A percentile compares a stretch with the other conserved stretches of the same genome.
Conservation (phyloP, 2,329 filamentous ascomycete species). For the Fusarium hainanense region DNA sequence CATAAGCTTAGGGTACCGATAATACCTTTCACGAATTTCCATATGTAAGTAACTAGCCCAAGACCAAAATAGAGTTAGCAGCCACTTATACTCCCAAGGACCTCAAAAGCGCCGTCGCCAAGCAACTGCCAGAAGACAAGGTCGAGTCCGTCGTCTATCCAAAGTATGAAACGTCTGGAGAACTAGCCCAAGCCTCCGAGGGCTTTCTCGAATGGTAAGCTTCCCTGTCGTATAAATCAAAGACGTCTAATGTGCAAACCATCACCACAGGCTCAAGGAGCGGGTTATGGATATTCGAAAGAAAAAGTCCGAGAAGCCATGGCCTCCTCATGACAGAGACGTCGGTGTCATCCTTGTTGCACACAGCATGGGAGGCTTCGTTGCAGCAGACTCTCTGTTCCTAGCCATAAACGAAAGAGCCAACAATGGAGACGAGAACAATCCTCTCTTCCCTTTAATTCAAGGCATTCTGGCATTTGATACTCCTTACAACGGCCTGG, state of each 20-base stretch:
- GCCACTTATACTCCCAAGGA: conserved; percentile 53
- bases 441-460: conserved; percentile 80
- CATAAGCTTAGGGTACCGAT: conserved; percentile 67
- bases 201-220: conserved; percentile 61
- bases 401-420: conserved; percentile 74
- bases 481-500: conserved; percentile 80
- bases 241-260: background rate
- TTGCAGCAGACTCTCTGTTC: conserved; percentile 84
- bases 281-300: conserved; percentile 82
- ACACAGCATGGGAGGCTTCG: conserved; percentile 89
- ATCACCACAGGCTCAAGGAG: conserved; percentile 74
- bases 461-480: conserved; percentile 86
- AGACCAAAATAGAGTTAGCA: accelerated
- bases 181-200: conserved; percentile 63
- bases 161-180: conserved; percentile 77
- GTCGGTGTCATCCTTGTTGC: conserved; percentile 84
- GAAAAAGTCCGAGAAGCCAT: conserved; percentile 74
- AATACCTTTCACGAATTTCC: conserved; percentile 77
- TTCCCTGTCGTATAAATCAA: background rate
- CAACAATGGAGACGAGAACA: conserved; percentile 45
- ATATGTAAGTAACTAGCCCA: conserved; percentile 48
- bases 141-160: conserved; percentile 74
- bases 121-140: conserved; percentile 68
- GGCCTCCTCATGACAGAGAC: conserved; percentile 82
- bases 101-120: conserved; percentile 67